Evolutionary conservation across 2,329 filamentous ascomycete species (phyloP).

Genomic region (Cercospora janseana): DNA sequence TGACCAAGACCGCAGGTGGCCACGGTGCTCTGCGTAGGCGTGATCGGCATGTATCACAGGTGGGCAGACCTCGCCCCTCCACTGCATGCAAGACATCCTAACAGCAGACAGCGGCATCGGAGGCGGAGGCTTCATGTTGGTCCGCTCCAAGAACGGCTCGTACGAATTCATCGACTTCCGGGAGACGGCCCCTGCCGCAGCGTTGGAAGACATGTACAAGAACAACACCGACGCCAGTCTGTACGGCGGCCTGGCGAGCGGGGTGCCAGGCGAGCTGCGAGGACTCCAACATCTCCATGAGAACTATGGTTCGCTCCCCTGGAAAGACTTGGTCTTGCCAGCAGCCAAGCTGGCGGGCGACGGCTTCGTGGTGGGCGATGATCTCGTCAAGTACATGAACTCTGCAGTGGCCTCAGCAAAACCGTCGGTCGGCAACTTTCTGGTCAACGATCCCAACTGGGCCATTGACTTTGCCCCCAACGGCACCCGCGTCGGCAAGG

Average conservation of each 20-base stretch:
- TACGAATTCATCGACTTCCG: slow-evolving; percentile 90
- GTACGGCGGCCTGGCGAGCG: slow-evolving; percentile 47
- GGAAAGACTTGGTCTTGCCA: slow-evolving; percentile 66
- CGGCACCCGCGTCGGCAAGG: slow-evolving; percentile 67
- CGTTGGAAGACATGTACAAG: slow-evolving; percentile 80
- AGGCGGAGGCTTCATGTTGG: slow-evolving; percentile 71
- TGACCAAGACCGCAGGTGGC: slow-evolving; percentile 29
- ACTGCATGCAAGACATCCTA: slow-evolving; percentile 16
- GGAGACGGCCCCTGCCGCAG: slow-evolving; percentile 80
- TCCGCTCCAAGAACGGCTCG: slow-evolving; percentile 58
- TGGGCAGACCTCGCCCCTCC: slow-evolving; percentile 26
- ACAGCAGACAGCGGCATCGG: slow-evolving; percentile 63
- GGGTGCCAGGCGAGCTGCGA: slow-evolving; percentile 70
- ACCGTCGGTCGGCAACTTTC: slow-evolving; percentile 54
- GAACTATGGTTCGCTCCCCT: slow-evolving; percentile 60
- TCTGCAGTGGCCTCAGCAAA: slow-evolving; percentile 48
- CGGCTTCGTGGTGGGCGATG: slow-evolving; percentile 71
- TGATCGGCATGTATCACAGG: slow-evolving; percentile 48
- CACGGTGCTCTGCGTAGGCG: slow-evolving; percentile 49
- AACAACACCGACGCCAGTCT: slow-evolving; percentile 67
- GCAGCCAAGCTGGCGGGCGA: slow-evolving; percentile 70
- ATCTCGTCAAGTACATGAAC: slow-evolving; percentile 72
- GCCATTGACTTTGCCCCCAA: slow-evolving; percentile 85
- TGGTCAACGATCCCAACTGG: slow-evolving; percentile 74
- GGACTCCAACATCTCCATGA: slow-evolving; percentile 77